A percentile compares a stretch with the other conserved stretches of the same genome.
Evolutionary conservation across 352 stramenopile genomes (phyloP).

Genomic region (Phytophthora idaei): DNA sequence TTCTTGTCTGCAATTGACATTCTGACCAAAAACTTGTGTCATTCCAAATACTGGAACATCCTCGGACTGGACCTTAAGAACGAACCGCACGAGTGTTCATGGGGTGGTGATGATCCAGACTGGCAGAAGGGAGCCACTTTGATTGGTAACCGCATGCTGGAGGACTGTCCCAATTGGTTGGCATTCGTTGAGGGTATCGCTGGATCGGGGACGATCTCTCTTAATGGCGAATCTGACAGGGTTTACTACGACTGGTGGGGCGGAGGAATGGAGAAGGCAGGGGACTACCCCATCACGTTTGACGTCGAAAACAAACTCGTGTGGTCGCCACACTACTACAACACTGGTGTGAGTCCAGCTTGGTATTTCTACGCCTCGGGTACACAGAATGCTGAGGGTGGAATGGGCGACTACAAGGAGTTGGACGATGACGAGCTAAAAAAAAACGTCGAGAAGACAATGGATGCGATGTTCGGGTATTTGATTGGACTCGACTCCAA

Average conservation of each 20-base stretch:
- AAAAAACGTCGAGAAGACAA: constrained; percentile 58
- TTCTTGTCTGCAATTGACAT: constrained; percentile 63
- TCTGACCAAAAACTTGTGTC: constrained; percentile 60
- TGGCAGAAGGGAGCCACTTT: constrained; percentile 60
- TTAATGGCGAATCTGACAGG: constrained; percentile 25
- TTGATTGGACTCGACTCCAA: constrained; percentile 43
- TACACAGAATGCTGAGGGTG: constrained; percentile 23
- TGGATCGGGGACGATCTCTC: constrained; percentile 37
- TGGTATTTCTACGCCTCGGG: constrained; percentile 65
- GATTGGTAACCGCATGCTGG: constrained; percentile 67
- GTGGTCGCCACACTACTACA: constrained; percentile 79
- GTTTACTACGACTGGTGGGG: constrained; percentile 76
- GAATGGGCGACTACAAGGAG: constrained; percentile 41
- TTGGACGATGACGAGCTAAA: constrained; percentile 50
- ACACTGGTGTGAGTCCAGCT: constrained; percentile 60
- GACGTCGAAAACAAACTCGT: constrained; percentile 59
- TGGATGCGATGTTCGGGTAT: constrained; percentile 73
- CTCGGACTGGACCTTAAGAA: constrained; percentile 75
- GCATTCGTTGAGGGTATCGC: constrained; percentile 71
- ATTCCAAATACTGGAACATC: constrained; percentile 67
- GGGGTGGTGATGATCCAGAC: constrained; percentile 45
- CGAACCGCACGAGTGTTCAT: constrained; percentile 61
- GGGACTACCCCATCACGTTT: constrained; percentile 43
- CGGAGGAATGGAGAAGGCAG: constrained; percentile 53
- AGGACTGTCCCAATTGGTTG: constrained; percentile 66